Evolutionary conservation across 805 yeast genomes (phyloP), one percentile per base, ranked within the genome.

Genomic region (Kregervanrija delftensis): DNA sequence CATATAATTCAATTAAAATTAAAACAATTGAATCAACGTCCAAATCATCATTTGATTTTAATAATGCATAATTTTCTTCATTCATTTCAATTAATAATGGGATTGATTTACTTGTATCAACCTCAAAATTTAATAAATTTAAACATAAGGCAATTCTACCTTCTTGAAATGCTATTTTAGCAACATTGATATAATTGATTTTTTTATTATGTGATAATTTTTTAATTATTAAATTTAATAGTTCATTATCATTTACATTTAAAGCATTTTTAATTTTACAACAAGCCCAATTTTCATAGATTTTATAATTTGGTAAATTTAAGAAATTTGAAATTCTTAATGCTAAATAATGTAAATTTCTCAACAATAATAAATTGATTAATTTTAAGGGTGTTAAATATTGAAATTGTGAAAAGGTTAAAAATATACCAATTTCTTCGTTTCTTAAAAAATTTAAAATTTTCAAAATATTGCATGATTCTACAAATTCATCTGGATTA

Each of bases 231-330:
- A 65, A 53, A 16, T 68, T 58, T 37, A 79, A 74, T 10, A 91
- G 62, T 33, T 77, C 78, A 5, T 70, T 68, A 56, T 91, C 97
- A 1, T 74, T 70, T 46, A 72, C 51, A 30, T 72, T 73, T 6
- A 71, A 55, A 12, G 83, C 81, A 30, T 65, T 63, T 46, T 71
- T 72, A 17, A 90, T 78, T 56, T 86, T 85, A 32, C 74, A 65
- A 47, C 82, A 76, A 5, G 96, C 90, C 98, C 98, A 93, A 50
- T 81, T 74, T 2, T 78, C 69, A 55, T 83, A 84, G 0, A 93
- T 74, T 12, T 62, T 49, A 55, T 75, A 75, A 41, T 66, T 67
- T 38, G 76, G 79, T 41, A 68, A 62, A 39, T 63, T 65, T 51
- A 72, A 67, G 30, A 75, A 67, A 13, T 74, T 71, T 5, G 85